These are phyloP conservation scores for Proliferodiscus dingleyae DNA, from an alignment of 2,329 filamentous ascomycete genomes.

Conservation along the genomic window DNA sequence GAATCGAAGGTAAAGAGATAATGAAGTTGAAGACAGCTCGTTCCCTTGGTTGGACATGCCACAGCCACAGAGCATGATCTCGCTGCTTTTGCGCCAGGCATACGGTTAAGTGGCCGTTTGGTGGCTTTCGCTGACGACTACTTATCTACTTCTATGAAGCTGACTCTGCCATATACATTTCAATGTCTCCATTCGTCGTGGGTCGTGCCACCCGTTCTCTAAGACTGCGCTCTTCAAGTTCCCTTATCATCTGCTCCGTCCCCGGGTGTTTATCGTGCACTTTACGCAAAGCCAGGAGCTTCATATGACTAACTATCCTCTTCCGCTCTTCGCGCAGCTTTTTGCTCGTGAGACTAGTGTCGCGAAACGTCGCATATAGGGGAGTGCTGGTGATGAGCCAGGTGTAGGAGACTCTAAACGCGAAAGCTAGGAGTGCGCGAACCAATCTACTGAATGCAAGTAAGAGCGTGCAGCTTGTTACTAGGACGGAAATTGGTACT, in stretches of 20 bases:
- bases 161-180: too few species aligned
- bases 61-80: too few species aligned
- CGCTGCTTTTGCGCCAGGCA: too few species aligned
- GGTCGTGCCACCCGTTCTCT: not conserved
- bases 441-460: conserved; percentile 11
- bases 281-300: not conserved
- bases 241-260: not conserved
- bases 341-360: conserved; percentile 1
- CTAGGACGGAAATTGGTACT: conserved; percentile 10
- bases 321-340: conserved; percentile 1
- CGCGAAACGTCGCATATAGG: conserved; percentile 1
- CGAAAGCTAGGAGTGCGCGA: conserved; percentile 3
- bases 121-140: too few species aligned
- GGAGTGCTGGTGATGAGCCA: conserved; percentile 1
- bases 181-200: conserved; percentile 32
- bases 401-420: conserved; percentile 3
- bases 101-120: too few species aligned
- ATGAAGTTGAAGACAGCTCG: too few species aligned
- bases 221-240: too few species aligned
- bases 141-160: too few species aligned
- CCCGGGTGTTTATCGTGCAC: not conserved
- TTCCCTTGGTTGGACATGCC: too few species aligned
- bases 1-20: too few species aligned
- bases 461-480: conserved; percentile 7
- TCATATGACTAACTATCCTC: not conserved